phyloP scores from a whole-genome alignment of 2,329 filamentous ascomycete species.

The Ceratocystis cacaofunesta region DNA sequence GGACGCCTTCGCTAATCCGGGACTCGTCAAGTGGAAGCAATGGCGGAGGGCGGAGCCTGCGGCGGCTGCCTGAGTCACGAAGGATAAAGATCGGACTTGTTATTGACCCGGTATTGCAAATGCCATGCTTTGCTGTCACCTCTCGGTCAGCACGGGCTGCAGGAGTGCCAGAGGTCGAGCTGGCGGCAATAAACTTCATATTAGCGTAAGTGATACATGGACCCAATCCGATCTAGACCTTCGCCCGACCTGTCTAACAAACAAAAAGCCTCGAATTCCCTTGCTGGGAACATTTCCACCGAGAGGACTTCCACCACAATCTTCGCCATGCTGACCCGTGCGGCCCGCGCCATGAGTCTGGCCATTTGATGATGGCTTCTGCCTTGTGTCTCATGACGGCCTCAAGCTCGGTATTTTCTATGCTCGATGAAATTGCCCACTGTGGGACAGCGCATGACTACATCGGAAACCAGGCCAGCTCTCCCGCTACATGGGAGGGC shows the following conservation, averaged over 20 bases:
- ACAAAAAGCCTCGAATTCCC: conserved; percentile 10
- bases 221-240: no score
- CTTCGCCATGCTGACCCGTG: background rate
- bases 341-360: conserved; percentile 8
- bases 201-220: conserved; percentile 13
- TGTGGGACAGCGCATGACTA: conserved; percentile 3
- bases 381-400: conserved; percentile 13
- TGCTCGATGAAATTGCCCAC: conserved; percentile 11
- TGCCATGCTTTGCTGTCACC: conserved; percentile 14
- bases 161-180: conserved; percentile 10
- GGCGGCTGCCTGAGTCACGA: background rate
- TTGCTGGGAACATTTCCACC: conserved; percentile 14
- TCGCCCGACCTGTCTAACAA: background rate
- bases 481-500: conserved; percentile 12
- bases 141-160: background rate
- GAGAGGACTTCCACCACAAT: conserved; percentile 11
- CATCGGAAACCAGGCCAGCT: conserved; percentile 2
- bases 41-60: background rate
- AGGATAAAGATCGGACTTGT: conserved; percentile 7
- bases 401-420: conserved; percentile 7
- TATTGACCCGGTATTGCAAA: conserved; percentile 9
- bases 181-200: conserved; percentile 14
- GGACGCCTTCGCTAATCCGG: conserved; percentile 8
- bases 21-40: background rate
- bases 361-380: conserved; percentile 15